Percentiles rank a stretch among this genome's conserved stretches.
Evolutionary conservation across 768 basidiomycete genomes (phyloP).

Genomic region (Amanita molliuscula): DNA sequence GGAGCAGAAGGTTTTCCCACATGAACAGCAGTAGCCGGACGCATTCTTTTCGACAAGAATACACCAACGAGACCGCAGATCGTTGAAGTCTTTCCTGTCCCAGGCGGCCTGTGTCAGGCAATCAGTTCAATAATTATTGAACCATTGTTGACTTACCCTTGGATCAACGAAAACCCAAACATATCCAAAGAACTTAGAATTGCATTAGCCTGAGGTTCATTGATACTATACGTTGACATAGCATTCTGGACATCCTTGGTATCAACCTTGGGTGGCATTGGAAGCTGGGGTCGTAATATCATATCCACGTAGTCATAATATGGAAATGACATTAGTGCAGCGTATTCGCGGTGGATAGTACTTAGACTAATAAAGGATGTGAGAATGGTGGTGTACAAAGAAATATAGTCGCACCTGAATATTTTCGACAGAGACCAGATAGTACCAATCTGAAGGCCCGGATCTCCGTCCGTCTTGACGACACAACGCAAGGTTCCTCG

Average conservation of each 20-base stretch:
- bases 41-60: constrained; percentile 51
- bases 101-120: constrained; percentile 65
- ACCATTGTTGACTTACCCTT: constrained; percentile 54
- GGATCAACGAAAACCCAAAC: constrained; percentile 82
- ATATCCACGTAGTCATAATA: constrained; percentile 71
- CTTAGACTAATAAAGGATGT: constrained; percentile 47
- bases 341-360: constrained; percentile 89
- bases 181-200: constrained; percentile 65
- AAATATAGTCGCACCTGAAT: constrained; percentile 48
- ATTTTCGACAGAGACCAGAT: constrained; percentile 73
- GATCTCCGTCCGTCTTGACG: constrained; percentile 31
- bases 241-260: constrained; percentile 44
- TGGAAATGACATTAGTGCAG: constrained; percentile 71
- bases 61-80: constrained; percentile 90
- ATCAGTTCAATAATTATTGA: background rate
- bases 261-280: constrained; percentile 33
- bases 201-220: constrained; percentile 90
- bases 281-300: constrained; percentile 61
- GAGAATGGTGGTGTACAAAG: background rate
- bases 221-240: constrained; percentile 66
- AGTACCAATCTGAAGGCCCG: constrained; percentile 53
- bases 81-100: constrained; percentile 97
- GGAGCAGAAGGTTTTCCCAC: constrained; percentile 29
- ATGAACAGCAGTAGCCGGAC: constrained; percentile 38
- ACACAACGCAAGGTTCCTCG: constrained; percentile 54